Base-by-base conservation (phyloP, 805 yeast genomes). In the Ogataea nakhonphanomensis region DNA sequence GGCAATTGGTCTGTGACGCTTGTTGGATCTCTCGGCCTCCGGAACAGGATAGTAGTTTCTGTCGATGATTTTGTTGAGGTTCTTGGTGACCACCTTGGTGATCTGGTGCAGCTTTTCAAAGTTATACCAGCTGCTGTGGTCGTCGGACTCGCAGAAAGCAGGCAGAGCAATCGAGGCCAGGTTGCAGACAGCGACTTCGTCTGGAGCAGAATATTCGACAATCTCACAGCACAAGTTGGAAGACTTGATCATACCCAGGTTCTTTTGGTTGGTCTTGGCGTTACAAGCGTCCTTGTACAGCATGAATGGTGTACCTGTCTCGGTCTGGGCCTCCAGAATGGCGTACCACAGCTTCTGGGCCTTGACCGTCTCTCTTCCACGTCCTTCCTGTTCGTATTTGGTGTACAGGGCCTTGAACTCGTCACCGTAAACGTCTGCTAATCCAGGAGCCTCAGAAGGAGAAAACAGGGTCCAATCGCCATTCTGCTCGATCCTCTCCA, bases 241-340 rank as follows among this genome's bases (percentile, higher is more conserved):
- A 6, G 81, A 75, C 57, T 76, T 76, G 58, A 76, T 76, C 29
- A 69, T 61, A 53, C 82, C 82, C 58, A 76, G 66, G 59, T 76
- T 76, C 70, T 75, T 70, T 60, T 76, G 82, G 63, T 76, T 76
- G 39, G 80, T 65, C 62, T 76, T 76, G 50, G 60, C 51, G 63
- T 76, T 76, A 62, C 81, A 76, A 10, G 81, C 77, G 62, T 76
- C 82, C 60, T 76, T 76, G 65, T 76, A 76, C 51, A 76, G 65
- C 81, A 76, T 75, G 65, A 76, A 76, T 32, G 82, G 82, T 35
- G 79, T 75, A 57, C 82, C 82, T 25, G 82, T 76, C 61, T 76
- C 82, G 34, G 81, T 76, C 60, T 76, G 82, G 17, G 81, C 77
- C 57, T 76, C 81, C 57, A 76, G 66, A 37, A 76, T 73, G 26